phyloP scores from a whole-genome alignment of 1,284 basidiomycete species.

The Agaricales sp. region DNA sequence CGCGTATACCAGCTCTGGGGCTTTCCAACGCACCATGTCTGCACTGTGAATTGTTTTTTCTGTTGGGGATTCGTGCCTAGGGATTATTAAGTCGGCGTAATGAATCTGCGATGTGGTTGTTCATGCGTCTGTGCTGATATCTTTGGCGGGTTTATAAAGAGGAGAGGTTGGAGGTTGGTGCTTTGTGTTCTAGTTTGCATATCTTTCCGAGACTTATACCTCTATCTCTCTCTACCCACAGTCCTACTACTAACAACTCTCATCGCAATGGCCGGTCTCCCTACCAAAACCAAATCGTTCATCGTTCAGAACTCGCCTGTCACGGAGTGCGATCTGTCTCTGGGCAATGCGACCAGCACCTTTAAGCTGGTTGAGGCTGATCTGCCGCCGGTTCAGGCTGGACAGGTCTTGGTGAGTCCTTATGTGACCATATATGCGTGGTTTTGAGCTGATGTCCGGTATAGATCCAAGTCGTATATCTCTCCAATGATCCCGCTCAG shows the following conservation, averaged over 20 bases:
- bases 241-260: background rate
- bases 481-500: slow-evolving; percentile 11
- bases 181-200: too few species aligned
- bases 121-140: too few species aligned
- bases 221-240: background rate
- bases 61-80: too few species aligned
- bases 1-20: too few species aligned
- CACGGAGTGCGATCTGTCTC: background rate
- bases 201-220: background rate
- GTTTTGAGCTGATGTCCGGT: too few species aligned
- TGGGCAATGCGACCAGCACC: background rate
- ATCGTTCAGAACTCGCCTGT: background rate
- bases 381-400: background rate
- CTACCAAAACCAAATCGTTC: background rate
- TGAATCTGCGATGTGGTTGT: too few species aligned
- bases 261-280: background rate
- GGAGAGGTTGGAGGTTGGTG: too few species aligned
- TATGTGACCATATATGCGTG: too few species aligned
- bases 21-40: too few species aligned
- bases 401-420: background rate
- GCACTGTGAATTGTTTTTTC: too few species aligned
- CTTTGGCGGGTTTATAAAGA: too few species aligned
- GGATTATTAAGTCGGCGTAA: too few species aligned
- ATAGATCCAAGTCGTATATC: slow-evolving; percentile 6
- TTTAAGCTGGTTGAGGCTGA: background rate